Conservation (phyloP, 1,284 basidiomycete species). For the Heterobasidion irregulare region DNA sequence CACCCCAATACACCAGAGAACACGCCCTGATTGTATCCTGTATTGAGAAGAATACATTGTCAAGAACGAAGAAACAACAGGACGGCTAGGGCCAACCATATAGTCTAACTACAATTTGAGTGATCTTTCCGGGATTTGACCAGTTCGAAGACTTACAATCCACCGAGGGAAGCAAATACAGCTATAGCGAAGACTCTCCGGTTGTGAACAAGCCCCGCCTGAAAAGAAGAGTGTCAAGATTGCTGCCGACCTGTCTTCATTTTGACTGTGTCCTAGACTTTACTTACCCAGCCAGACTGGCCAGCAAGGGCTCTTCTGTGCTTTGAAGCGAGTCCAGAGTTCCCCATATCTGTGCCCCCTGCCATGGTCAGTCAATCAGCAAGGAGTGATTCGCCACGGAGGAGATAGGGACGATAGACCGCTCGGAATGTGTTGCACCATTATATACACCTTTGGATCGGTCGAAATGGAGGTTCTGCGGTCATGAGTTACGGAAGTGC, state of each 20-base stretch:
- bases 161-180: conserved; percentile 66
- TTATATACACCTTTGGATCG: too few relatives aligned
- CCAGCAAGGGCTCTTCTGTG: conserved; percentile 51
- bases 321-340: conserved; percentile 22
- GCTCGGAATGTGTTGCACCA: too few relatives aligned
- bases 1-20: conserved; percentile 56
- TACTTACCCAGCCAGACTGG: conserved; percentile 58
- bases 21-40: conserved; percentile 63
- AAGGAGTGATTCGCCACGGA: too few relatives aligned
- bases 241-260: background rate
- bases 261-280: background rate
- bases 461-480: too few relatives aligned
- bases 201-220: conserved; percentile 59
- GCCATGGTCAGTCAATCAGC: background rate
- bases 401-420: too few relatives aligned
- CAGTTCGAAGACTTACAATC: conserved; percentile 38
- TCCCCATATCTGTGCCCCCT: conserved; percentile 21
- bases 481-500: too few relatives aligned
- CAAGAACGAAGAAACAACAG: too few relatives aligned
- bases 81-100: conserved; percentile 30
- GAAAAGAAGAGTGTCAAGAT: conserved; percentile 1
- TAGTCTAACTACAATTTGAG: conserved; percentile 24
- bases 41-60: too few relatives aligned
- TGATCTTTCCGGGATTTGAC: conserved; percentile 1
- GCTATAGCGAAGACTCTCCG: conserved; percentile 52